These are phyloP conservation scores for Ustulina deusta DNA, from an alignment of 2,329 filamentous ascomycete genomes.

Conservation along the genomic window DNA sequence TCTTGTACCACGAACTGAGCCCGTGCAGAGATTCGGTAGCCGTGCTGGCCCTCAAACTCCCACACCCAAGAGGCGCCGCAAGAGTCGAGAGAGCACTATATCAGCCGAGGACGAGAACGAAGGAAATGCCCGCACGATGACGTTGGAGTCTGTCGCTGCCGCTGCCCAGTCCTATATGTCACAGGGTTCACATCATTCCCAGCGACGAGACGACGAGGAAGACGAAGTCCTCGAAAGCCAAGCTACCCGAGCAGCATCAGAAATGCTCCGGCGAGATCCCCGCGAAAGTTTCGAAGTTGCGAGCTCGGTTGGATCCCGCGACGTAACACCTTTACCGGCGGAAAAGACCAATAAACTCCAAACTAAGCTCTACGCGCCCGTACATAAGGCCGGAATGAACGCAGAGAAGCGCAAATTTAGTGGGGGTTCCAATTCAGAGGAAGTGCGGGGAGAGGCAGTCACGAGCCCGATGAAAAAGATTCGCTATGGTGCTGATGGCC, in stretches of 20 bases:
- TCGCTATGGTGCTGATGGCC: slow-evolving; percentile 56
- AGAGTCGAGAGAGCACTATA: slow-evolving; percentile 87
- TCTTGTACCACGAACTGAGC: slow-evolving; percentile 71
- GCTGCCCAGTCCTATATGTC: slow-evolving; percentile 55
- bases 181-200: slow-evolving; percentile 47
- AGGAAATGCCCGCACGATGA: slow-evolving; percentile 65
- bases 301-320: slow-evolving; percentile 57
- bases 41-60: slow-evolving; percentile 62
- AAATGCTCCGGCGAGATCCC: slow-evolving; percentile 74
- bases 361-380: slow-evolving; percentile 62
- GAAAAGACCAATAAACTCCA: slow-evolving; percentile 63
- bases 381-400: slow-evolving; percentile 55
- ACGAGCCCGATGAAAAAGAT: slow-evolving; percentile 66
- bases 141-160: slow-evolving; percentile 65
- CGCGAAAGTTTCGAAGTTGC: slow-evolving; percentile 65
- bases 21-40: slow-evolving; percentile 53
- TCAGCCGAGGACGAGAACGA: slow-evolving; percentile 72
- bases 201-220: slow-evolving; percentile 58
- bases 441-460: slow-evolving; percentile 52
- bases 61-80: slow-evolving; percentile 63
- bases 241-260: slow-evolving; percentile 80
- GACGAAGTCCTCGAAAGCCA: slow-evolving; percentile 78
- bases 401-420: slow-evolving; percentile 66
- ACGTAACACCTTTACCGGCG: slow-evolving; percentile 58
- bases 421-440: slow-evolving; percentile 48